Base-by-base conservation (phyloP, 345 rosid genomes). In the Mallotus nudiflorus region DNA sequence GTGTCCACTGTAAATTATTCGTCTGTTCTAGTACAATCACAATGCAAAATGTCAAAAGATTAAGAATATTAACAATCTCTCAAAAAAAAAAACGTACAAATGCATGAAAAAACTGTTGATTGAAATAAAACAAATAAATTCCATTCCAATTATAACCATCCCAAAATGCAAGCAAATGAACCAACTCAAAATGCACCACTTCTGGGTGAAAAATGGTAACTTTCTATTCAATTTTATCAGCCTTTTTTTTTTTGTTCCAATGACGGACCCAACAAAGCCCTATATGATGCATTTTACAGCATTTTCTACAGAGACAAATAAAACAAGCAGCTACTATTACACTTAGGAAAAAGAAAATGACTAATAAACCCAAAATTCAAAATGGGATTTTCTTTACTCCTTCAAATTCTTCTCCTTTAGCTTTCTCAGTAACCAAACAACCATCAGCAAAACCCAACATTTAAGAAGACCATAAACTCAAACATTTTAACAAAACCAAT, bases 1-100 rank as follows among this genome's bases (percentile, higher is more conserved):
- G 87, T 37, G 88, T 86, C 98, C 96, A 89, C 78, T 91, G 96
- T 69, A 91, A 81, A 74, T 86, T 88, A 77, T 75, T 91, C 65
- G 80, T 79, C 91, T 89, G 93, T 77, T 82, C 80, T 73, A 86
- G 78, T 57, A 45, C n/a, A 51, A 78, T 27, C 76, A 75, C 6
- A 57, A 68, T 18, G 70, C 40, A 65, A 71, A 61, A 58, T 25
- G 35, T 27, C 67, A 31, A 60, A 65, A 39, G 20, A 59, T 12
- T 52, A 68, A 19, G 50, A 50, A 27, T n/a, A 50, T 46, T 9
- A 29, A 39, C 10, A 64, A 68, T 3, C 35, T 48, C 57, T 69
- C 25, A 12, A 15, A 42, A 66, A 35, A 15, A 1, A 6, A 51
- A 52, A 22, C 27, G 33, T 51, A n/a, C 9, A 7, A 29, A 50